phyloP scores from a whole-genome alignment of 106 monocot species.

The Acorus gramineus region DNA sequence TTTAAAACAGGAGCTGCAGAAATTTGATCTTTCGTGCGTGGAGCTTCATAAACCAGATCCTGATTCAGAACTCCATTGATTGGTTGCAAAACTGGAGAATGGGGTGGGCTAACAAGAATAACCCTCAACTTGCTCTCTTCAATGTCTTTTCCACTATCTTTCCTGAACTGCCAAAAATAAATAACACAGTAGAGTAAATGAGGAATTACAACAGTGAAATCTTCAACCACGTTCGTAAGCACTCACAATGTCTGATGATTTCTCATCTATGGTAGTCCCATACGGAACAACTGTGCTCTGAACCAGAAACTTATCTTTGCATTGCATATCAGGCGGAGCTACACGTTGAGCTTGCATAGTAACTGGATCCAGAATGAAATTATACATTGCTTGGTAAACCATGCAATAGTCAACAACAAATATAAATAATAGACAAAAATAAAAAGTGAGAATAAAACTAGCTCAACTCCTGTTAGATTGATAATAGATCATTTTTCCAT shows the following conservation, averaged over 20 bases:
- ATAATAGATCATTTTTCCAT: too few relatives aligned
- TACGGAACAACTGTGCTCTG: conserved; percentile 75
- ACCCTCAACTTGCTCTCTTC: conserved; percentile 80
- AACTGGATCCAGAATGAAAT: conserved; percentile 25
- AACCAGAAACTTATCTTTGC: conserved; percentile 88
- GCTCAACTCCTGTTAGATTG: too few relatives aligned
- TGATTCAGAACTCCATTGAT: conserved; percentile 42
- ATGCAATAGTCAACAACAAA: too few relatives aligned
- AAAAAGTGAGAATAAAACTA: too few relatives aligned
- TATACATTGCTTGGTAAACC: neutral
- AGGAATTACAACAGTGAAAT: conserved; percentile 4
- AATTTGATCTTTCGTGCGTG: conserved; percentile 13
- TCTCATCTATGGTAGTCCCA: conserved; percentile 70
- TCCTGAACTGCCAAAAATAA: conserved; percentile 55
- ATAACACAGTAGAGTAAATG: neutral
- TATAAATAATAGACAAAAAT: too few relatives aligned
- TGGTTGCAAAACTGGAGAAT: conserved; percentile 43
- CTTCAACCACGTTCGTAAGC: neutral
- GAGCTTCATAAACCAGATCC: conserved; percentile 22
- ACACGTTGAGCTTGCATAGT: conserved; percentile 74
- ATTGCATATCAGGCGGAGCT: conserved; percentile 77
- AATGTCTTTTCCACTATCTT: conserved; percentile 57
- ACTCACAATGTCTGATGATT: conserved; percentile 52
- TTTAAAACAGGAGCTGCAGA: conserved; percentile 6
- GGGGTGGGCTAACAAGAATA: conserved; percentile 57